These are phyloP conservation scores for Cladosporium phlei DNA, from an alignment of 2,329 filamentous ascomycete species.

Conservation along the genomic window DNA sequence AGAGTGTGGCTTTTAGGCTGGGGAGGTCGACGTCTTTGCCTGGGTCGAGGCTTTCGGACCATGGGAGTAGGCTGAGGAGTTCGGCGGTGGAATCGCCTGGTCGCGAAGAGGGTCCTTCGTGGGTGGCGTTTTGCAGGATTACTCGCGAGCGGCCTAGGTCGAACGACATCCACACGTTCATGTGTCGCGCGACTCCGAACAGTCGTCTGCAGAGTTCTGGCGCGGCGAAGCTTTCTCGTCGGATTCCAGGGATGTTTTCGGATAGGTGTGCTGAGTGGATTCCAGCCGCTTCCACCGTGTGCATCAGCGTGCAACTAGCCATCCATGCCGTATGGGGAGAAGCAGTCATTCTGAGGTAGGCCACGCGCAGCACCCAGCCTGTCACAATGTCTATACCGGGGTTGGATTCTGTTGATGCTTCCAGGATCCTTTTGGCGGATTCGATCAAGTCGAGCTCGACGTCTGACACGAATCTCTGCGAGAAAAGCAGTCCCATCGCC, in stretches of 20 bases:
- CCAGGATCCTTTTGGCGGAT: slow-evolving; percentile 41
- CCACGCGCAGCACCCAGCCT: slow-evolving; percentile 48
- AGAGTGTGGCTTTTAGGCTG: slow-evolving; percentile 43
- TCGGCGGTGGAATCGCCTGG: slow-evolving; percentile 40
- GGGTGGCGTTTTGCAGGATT: slow-evolving; percentile 39
- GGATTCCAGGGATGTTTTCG: slow-evolving; percentile 13
- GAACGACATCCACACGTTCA: slow-evolving; percentile 54
- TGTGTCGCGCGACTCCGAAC: slow-evolving; percentile 48
- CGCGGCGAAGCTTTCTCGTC: slow-evolving; percentile 12
- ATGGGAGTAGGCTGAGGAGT: slow-evolving; percentile 46
- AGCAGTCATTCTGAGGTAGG: slow-evolving; percentile 49
- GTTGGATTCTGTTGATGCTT: slow-evolving; percentile 26
- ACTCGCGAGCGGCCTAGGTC: slow-evolving; percentile 51
- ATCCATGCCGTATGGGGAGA: slow-evolving; percentile 51
- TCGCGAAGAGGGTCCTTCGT: slow-evolving; percentile 33
- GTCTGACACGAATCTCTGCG: slow-evolving; percentile 34
- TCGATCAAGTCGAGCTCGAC: slow-evolving; percentile 45
- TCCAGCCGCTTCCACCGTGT: slow-evolving; percentile 50
- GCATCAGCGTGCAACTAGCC: slow-evolving; percentile 52
- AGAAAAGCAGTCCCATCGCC: slow-evolving; percentile 49
- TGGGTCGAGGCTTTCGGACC: slow-evolving; percentile 49
- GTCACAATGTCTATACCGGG: slow-evolving; percentile 37
- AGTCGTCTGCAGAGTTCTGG: slow-evolving; percentile 10
- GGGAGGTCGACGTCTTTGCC: slow-evolving; percentile 38
- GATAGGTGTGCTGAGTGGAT: slow-evolving; percentile 34